These are phyloP conservation scores for Brettanomyces nanus DNA, from an alignment of 805 yeast species.

Conservation along the genomic window DNA sequence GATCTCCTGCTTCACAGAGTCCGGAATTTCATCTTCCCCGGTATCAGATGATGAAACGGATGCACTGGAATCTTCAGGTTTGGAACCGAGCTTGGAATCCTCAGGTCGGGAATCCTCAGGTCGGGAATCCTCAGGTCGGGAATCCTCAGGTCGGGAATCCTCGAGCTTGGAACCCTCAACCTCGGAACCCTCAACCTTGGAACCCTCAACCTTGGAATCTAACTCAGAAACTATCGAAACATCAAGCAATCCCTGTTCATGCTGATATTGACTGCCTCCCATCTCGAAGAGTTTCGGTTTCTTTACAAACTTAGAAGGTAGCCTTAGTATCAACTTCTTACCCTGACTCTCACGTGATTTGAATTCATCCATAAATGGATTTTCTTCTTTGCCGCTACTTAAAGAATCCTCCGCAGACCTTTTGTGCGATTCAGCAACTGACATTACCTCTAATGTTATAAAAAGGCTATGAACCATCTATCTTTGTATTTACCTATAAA, in stretches of 20 bases:
- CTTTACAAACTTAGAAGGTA: constrained; percentile 4
- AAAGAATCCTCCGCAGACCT: neutral
- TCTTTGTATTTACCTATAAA: too few species aligned
- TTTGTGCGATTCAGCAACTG: neutral
- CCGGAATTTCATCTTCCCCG: constrained; percentile 6
- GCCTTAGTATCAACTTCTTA: constrained; percentile 4
- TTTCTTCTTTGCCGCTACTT: neutral
- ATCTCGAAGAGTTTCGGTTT: neutral
- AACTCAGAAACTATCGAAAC: neutral
- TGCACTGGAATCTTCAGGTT: neutral
- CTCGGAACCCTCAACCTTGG: constrained; percentile 3
- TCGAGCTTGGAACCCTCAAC: constrained; percentile 1
- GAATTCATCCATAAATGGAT: constrained; percentile 3
- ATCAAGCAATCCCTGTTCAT: neutral
- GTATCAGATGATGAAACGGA: neutral
- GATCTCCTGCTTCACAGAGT: constrained; percentile 28
- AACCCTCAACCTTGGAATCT: constrained; percentile 5
- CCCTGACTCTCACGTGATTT: neutral
- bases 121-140: neutral
- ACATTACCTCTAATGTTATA: too few species aligned
- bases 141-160: neutral
- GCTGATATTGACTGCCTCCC: neutral
- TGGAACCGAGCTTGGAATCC: neutral
- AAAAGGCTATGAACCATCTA: too few species aligned
- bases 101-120: neutral